Conservation (phyloP, 1,284 basidiomycete species). For the Ganoderma lucidum region DNA sequence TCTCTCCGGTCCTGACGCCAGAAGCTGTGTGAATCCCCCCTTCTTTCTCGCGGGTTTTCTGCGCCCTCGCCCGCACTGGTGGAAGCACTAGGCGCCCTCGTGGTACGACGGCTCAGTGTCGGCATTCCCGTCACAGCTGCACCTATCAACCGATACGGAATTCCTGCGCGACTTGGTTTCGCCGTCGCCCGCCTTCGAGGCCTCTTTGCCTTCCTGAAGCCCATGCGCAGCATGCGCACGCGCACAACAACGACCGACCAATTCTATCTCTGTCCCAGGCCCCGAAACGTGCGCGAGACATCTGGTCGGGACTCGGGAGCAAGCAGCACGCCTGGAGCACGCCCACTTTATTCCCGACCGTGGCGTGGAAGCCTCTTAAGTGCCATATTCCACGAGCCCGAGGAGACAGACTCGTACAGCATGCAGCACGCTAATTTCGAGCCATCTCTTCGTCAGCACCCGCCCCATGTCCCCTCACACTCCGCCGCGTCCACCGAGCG, state of each 20-base stretch:
- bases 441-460: slow-evolving; percentile 20
- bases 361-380: slow-evolving; percentile 25
- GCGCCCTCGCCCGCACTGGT: slow-evolving; percentile 23
- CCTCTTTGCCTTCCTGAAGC: slow-evolving; percentile 20
- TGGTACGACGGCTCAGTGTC: slow-evolving; percentile 25
- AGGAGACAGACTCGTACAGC: slow-evolving; percentile 29
- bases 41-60: slow-evolving; percentile 31
- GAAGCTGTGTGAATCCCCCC: slow-evolving; percentile 32
- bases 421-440: slow-evolving; percentile 29
- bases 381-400: slow-evolving; percentile 15
- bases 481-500: slow-evolving; percentile 25
- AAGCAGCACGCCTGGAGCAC: not conserved
- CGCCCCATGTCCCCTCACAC: slow-evolving; percentile 9
- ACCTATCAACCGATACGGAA: slow-evolving; percentile 29
- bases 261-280: slow-evolving; percentile 20
- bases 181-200: slow-evolving; percentile 13
- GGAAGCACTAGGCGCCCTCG: slow-evolving; percentile 20
- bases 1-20: slow-evolving; percentile 29
- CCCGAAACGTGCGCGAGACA: slow-evolving; percentile 15
- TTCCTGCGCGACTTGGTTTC: slow-evolving; percentile 29
- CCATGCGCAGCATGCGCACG: slow-evolving; percentile 25
- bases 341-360: slow-evolving; percentile 24
- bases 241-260: slow-evolving; percentile 23
- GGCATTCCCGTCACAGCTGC: slow-evolving; percentile 28
- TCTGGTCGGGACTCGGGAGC: slow-evolving; percentile 21